Conservation (phyloP, 176 grass and related monocot species). For the Oryza nivara region DNA sequence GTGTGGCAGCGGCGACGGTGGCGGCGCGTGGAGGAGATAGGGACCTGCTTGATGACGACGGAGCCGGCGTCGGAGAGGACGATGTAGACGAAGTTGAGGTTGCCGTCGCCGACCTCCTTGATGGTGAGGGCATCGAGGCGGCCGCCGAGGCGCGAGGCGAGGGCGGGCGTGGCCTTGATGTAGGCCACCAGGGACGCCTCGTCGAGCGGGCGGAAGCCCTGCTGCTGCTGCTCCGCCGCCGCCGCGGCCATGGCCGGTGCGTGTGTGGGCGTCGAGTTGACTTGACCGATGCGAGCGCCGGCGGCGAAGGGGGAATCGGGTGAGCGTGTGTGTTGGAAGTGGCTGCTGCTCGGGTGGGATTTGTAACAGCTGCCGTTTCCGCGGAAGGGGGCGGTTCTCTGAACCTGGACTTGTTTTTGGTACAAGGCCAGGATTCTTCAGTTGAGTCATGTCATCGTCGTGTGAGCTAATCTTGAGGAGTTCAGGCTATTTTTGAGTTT, state of each 20-base stretch:
- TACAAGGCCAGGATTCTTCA: too few species aligned
- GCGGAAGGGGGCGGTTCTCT: slow-evolving; percentile 3
- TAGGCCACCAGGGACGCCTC: slow-evolving; percentile 75
- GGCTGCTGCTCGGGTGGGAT: not conserved
- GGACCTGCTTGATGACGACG: slow-evolving; percentile 86
- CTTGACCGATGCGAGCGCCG: not conserved
- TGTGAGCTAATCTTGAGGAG: too few species aligned
- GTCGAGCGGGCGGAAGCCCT: slow-evolving; percentile 69
- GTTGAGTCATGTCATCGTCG: too few species aligned
- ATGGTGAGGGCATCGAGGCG: slow-evolving; percentile 51
- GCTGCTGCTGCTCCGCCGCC: slow-evolving; percentile 29
- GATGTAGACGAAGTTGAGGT: slow-evolving; percentile 99
- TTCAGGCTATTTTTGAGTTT: too few species aligned
- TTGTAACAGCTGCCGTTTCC: not conserved
- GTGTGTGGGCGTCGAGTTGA: not conserved
- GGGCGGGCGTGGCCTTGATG: slow-evolving; percentile 73
- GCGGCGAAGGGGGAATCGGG: not conserved
- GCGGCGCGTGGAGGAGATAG: not conserved
- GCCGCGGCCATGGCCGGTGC: slow-evolving; percentile 40
- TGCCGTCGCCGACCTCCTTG: slow-evolving; percentile 93
- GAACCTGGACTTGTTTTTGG: slow-evolving; percentile 56
- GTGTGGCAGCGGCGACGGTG: not conserved
- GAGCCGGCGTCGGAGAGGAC: slow-evolving; percentile 67
- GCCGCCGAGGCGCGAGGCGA: slow-evolving; percentile 59
- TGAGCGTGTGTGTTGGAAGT: not conserved